phyloP scores from a whole-genome alignment of 1,284 basidiomycete species.

The Heterobasidion irregulare region DNA sequence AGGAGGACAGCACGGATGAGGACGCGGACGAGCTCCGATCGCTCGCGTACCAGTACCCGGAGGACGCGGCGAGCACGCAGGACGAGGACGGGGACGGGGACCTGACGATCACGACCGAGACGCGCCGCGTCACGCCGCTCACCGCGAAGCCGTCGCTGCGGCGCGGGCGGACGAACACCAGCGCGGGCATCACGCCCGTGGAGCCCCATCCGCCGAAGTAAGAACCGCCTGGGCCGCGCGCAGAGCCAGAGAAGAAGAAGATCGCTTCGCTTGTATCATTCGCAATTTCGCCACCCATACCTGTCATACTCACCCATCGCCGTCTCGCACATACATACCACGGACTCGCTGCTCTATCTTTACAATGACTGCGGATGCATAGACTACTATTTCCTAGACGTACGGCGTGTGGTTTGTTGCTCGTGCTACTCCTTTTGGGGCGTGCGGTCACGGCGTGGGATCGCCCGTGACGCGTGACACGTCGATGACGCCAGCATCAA shows the following conservation, averaged over 20 bases:
- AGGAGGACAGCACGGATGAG: too few species aligned
- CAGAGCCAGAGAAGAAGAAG: not conserved
- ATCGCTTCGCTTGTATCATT: not conserved
- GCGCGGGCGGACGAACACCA: slow-evolving; percentile 33
- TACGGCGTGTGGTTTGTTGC: too few species aligned
- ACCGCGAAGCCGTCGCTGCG: slow-evolving; percentile 59
- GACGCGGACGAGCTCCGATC: slow-evolving; percentile 12
- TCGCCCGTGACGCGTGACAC: too few species aligned
- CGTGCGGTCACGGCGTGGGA: too few species aligned
- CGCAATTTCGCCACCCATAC: not conserved
- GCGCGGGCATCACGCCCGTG: slow-evolving; percentile 22
- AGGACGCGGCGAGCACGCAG: slow-evolving; percentile 14
- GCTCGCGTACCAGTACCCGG: slow-evolving; percentile 12
- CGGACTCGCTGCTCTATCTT: too few species aligned
- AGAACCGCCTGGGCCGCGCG: not conserved
- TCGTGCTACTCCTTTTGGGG: too few species aligned
- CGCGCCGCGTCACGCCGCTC: slow-evolving; percentile 36
- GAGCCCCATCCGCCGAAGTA: slow-evolving; percentile 1
- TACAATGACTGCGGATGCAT: too few species aligned
- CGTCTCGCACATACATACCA: not conserved
- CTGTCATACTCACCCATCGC: not conserved
- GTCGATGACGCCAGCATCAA: too few species aligned
- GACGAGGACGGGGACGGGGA: slow-evolving; percentile 20
- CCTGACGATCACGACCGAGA: slow-evolving; percentile 21
- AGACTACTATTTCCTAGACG: too few species aligned